These are phyloP conservation scores for Cryptosporidium ryanae DNA, from an alignment of 169 alveolate species.

Conservation along the genomic window DNA sequence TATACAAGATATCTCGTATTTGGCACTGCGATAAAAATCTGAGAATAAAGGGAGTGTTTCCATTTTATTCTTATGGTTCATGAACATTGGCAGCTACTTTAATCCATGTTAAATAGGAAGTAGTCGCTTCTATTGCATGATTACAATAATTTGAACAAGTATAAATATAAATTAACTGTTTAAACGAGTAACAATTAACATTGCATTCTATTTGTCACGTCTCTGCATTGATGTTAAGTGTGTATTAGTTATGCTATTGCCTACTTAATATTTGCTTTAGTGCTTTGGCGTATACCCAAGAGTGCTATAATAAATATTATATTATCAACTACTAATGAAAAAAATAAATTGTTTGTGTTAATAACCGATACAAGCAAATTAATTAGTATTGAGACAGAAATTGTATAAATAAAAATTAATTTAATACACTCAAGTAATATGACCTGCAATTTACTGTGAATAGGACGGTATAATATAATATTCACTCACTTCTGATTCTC, in stretches of 20 bases:
- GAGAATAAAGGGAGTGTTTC: not conserved
- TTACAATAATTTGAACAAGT: too few relatives aligned
- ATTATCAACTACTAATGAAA: not conserved
- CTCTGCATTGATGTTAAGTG: conserved; percentile 13
- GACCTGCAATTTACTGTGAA: too few relatives aligned
- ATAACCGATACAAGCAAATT: not conserved
- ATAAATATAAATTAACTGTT: too few relatives aligned
- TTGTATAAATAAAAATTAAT: too few relatives aligned
- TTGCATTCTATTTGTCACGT: conserved; percentile 75
- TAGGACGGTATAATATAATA: not conserved
- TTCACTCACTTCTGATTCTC: not conserved
- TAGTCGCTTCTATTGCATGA: conserved; percentile 72
- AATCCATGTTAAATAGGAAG: not conserved
- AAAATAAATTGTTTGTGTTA: not conserved
- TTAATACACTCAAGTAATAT: too few relatives aligned
- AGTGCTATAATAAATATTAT: conserved; percentile 36
- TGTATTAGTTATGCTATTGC: conserved; percentile 52
- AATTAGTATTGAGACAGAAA: not conserved
- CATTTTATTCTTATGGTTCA: conserved; percentile 9
- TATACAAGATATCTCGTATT: conserved; percentile 64
- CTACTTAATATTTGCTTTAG: not conserved
- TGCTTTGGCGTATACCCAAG: conserved; percentile 74
- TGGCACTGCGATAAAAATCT: conserved; percentile 33
- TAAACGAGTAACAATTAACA: too few relatives aligned
- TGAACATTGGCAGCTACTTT: conserved; percentile 62